Conservation (phyloP, 805 yeast genomes). For the Yueomyces sp. region DNA sequence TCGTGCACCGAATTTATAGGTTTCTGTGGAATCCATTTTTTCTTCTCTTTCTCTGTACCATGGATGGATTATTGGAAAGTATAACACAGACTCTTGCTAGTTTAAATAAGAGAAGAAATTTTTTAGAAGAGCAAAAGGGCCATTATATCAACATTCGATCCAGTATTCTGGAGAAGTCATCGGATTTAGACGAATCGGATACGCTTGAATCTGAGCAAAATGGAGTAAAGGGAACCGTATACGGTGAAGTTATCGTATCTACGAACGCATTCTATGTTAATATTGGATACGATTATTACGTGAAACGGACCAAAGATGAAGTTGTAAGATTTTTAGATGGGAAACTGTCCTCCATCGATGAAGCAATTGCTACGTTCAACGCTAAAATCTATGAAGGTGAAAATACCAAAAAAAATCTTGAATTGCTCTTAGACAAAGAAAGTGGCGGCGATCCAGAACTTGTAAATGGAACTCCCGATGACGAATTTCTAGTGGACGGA, state of each 20-base stretch:
- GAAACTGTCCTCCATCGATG: slow-evolving; percentile 17
- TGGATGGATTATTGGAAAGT: not conserved
- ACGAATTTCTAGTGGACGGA: slow-evolving; percentile 7
- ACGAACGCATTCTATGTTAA: slow-evolving; percentile 13
- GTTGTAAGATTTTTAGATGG: slow-evolving; percentile 14
- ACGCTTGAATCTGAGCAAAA: slow-evolving; percentile 3
- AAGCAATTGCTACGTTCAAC: slow-evolving; percentile 30
- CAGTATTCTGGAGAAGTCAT: slow-evolving; percentile 1
- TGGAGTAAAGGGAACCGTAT: slow-evolving; percentile 11
- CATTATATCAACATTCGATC: slow-evolving; percentile 13
- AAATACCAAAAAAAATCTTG: slow-evolving; percentile 19
- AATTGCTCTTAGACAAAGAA: slow-evolving; percentile 3
- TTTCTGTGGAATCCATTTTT: no score
- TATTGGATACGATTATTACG: slow-evolving; percentile 23
- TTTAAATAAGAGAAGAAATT: slow-evolving; percentile 9
- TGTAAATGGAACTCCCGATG: slow-evolving; percentile 16
- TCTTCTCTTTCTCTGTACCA: not conserved
- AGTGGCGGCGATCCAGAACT: not conserved
- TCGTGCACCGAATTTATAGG: no score
- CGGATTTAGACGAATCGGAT: not conserved
- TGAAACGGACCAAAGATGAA: slow-evolving; percentile 16
- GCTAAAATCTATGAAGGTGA: slow-evolving; percentile 29
- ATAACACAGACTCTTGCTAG: not conserved
- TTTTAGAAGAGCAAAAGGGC: slow-evolving; percentile 16
- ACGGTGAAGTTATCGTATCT: slow-evolving; percentile 21